Evolutionary conservation across 2,329 filamentous ascomycete genomes (phyloP), one percentile per base, ranked within the genome.

Genomic region (Decorospora gaudefroyi): DNA sequence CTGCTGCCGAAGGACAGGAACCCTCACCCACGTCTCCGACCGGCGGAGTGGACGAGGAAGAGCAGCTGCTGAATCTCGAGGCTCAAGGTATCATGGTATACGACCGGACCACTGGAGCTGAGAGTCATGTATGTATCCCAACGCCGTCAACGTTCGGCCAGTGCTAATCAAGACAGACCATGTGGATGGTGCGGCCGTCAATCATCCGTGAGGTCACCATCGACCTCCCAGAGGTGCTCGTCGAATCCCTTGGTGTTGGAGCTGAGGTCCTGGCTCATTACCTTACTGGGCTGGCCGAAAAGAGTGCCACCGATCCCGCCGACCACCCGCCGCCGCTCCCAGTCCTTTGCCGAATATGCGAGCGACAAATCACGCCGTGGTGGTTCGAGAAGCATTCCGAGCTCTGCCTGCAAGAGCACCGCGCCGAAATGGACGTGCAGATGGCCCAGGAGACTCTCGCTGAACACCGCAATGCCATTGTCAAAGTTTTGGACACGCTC

Each of bases 311-410:
- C 27, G 89, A 84, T 61, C 84, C 87, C 13, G 81, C 82, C 35
- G 83, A 86, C 61, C 85, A 91, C 66, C 85, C 90, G 7, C 89
- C 90, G 2, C 90, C 92, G 0, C 78, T 84, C 8, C 89, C 90
- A 0, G 87, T 97, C 4, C 81, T 99, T 11, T 99, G 93, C 70
- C 90, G 93, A 38, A 97, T 99, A 42, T 99, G 93, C 70, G 93
- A 99, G 68, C 88, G 93, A 40, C 90, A 96, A 51, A 97, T 99
- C 49, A 90, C 90, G 4, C 90, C 92, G 0, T 99, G 93, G 93
- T 99, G 93, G 95, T 99, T 99, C 60, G 93, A 99, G 72, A 99
- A 97, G 71, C 93, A 99, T 68, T 96, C 92, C 2, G 95, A 99
- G 62, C 76, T 97, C 13, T 99, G 93, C 65, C 77, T 96, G 42